A percentile compares a stretch with the other conserved stretches of the same genome.
phyloP scores from a whole-genome alignment of 2,329 filamentous ascomycete species.

The Nemania bipapillata region DNA sequence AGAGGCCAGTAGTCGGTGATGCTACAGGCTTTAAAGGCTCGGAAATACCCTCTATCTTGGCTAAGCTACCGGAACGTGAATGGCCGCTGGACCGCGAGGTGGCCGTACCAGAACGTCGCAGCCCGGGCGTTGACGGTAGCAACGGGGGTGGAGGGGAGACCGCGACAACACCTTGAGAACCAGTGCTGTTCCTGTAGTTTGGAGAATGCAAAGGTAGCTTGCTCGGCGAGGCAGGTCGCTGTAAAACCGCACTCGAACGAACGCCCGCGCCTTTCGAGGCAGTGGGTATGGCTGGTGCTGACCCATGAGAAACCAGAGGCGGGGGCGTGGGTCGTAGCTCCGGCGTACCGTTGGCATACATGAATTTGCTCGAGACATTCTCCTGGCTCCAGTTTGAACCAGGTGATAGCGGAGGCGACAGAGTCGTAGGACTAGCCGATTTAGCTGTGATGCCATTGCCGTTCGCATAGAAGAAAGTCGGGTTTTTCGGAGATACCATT shows the following conservation, averaged over 20 bases:
- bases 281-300: constrained; percentile 61
- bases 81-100: constrained; percentile 54
- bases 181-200: constrained; percentile 38
- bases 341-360: constrained; percentile 76
- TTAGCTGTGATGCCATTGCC: constrained; percentile 57
- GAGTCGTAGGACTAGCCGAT: constrained; percentile 50
- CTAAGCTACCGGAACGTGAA: constrained; percentile 56
- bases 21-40: constrained; percentile 46
- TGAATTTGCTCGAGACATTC: constrained; percentile 70
- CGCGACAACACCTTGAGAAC: constrained; percentile 30
- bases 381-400: constrained; percentile 52
- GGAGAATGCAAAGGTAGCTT: constrained; percentile 53
- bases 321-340: constrained; percentile 56
- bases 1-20: constrained; percentile 47
- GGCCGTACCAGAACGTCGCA: constrained; percentile 59
- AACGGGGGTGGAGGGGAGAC: constrained; percentile 54
- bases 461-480: constrained; percentile 69
- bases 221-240: constrained; percentile 64
- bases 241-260: constrained; percentile 55
- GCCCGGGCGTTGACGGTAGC: constrained; percentile 51
- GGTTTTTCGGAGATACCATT: constrained; percentile 52
- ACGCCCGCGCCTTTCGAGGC: constrained; percentile 57
- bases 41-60: constrained; percentile 40
- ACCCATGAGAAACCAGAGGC: constrained; percentile 54
- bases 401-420: constrained; percentile 51